A percentile compares a stretch with the other conserved stretches of the same genome.
Evolutionary conservation across 2,329 filamentous ascomycete genomes (phyloP).

Genomic region (Didymella segeticola): DNA sequence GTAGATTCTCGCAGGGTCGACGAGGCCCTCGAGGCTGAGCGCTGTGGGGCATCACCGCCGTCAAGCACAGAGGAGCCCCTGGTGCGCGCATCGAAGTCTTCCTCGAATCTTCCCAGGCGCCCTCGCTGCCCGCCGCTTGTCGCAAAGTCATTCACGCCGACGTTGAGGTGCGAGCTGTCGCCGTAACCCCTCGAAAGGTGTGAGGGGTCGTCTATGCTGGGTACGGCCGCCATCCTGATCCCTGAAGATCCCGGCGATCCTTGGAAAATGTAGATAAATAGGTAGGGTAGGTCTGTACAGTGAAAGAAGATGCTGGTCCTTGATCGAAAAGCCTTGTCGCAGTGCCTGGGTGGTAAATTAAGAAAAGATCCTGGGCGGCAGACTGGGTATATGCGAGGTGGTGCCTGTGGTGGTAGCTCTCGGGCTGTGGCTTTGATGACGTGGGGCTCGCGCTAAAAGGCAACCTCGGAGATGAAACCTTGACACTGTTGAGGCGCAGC

Average conservation of each 20-base stretch:
- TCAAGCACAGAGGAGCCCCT: conserved; percentile 70
- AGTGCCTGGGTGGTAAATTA: neutral
- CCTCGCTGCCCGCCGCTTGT: conserved; percentile 34
- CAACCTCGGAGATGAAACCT: conserved; percentile 16
- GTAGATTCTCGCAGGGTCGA: conserved; percentile 43
- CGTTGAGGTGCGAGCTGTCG: conserved; percentile 30
- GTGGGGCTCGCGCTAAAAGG: conserved; percentile 13
- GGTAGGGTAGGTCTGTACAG: neutral
- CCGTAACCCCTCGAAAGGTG: conserved; percentile 48
- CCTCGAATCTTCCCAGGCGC: conserved; percentile 64
- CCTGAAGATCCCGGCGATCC: conserved; percentile 24
- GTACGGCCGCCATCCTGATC: conserved; percentile 46
- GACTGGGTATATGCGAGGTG: conserved; percentile 10
- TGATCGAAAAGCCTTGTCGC: neutral
- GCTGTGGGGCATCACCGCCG: conserved; percentile 62
- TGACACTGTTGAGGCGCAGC: conserved; percentile 24
- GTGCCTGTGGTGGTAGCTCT: conserved; percentile 8
- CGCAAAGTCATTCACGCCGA: conserved; percentile 50
- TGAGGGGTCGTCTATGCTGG: conserved; percentile 43
- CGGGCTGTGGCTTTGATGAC: conserved; percentile 16
- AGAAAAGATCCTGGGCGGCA: neutral
- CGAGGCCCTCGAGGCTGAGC: conserved; percentile 64
- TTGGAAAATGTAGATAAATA: conserved; percentile 24
- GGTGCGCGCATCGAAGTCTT: conserved; percentile 74
- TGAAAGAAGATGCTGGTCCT: neutral